These are phyloP conservation scores for Pseudogymnoascus sp. DNA, from an alignment of 2,329 filamentous ascomycete species.

Conservation along the genomic window DNA sequence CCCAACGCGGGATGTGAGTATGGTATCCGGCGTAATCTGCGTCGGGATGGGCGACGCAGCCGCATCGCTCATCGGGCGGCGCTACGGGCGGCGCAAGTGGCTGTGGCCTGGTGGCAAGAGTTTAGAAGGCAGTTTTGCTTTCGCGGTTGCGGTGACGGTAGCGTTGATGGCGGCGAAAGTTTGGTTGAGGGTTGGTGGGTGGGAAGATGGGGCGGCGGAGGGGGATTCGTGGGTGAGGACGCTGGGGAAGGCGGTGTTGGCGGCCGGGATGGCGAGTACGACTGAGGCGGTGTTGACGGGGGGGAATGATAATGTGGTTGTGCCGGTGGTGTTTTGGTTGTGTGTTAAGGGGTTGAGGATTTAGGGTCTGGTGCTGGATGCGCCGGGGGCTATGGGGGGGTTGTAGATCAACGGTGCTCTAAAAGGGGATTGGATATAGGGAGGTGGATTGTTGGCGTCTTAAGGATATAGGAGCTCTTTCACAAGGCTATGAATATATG, in stretches of 20 bases:
- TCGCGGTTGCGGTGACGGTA: slow-evolving; percentile 66
- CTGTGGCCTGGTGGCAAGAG: slow-evolving; percentile 95
- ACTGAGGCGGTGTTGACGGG: slow-evolving; percentile 94
- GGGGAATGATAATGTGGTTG: slow-evolving; percentile 96
- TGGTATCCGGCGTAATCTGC: slow-evolving; percentile 87
- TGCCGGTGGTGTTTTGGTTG: slow-evolving; percentile 87
- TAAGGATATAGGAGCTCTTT: slow-evolving; percentile 5
- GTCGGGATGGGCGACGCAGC: slow-evolving; percentile 94
- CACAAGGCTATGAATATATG: slow-evolving; percentile 5
- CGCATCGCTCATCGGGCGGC: slow-evolving; percentile 77
- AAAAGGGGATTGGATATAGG: neutral
- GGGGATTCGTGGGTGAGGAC: slow-evolving; percentile 58
- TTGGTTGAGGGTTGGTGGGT: slow-evolving; percentile 72
- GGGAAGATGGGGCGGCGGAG: slow-evolving; percentile 65
- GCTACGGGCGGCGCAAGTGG: slow-evolving; percentile 85
- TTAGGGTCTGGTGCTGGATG: neutral
- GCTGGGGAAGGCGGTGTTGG: slow-evolving; percentile 61
- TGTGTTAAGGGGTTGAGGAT: slow-evolving; percentile 62
- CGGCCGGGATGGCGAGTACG: slow-evolving; percentile 72
- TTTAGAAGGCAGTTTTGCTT: slow-evolving; percentile 77
- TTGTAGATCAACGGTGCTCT: neutral
- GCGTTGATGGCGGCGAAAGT: slow-evolving; percentile 61
- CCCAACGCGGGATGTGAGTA: slow-evolving; percentile 64
- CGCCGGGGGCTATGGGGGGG: neutral
- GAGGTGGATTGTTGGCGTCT: neutral